These are phyloP conservation scores for Ceratobasidium sp. DNA, from an alignment of 1,284 basidiomycete genomes.

Conservation along the genomic window DNA sequence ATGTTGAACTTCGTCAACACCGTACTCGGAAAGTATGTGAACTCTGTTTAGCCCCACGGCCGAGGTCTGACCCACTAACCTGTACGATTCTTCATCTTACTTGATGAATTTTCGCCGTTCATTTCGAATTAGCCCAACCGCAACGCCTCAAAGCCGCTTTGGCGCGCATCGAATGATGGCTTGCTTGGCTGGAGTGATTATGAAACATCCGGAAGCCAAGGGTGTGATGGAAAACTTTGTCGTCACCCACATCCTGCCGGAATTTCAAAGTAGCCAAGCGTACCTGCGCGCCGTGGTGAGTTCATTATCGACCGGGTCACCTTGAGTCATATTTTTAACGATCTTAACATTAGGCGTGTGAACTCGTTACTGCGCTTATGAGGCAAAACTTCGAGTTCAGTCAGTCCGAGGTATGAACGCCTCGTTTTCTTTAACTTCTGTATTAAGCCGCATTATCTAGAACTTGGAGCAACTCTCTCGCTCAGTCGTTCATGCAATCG, in stretches of 20 bases:
- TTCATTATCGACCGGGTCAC: too few species aligned
- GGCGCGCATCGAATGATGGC: constrained; percentile 86
- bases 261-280: constrained; percentile 72
- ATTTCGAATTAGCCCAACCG: constrained; percentile 48
- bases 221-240: constrained; percentile 82
- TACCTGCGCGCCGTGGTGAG: constrained; percentile 82
- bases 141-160: constrained; percentile 75
- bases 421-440: not conserved
- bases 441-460: constrained; percentile 56
- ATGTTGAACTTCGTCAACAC: constrained; percentile 82
- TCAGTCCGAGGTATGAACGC: constrained; percentile 68
- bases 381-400: constrained; percentile 77
- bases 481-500: constrained; percentile 71
- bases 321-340: too few species aligned
- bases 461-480: constrained; percentile 73
- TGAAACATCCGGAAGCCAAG: constrained; percentile 83
- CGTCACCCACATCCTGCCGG: constrained; percentile 76
- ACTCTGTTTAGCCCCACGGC: not conserved
- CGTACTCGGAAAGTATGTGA: constrained; percentile 73
- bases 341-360: constrained; percentile 77
- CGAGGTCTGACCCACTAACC: too few species aligned
- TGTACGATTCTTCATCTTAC: too few species aligned
- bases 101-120: not conserved
- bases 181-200: constrained; percentile 79
- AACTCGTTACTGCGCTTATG: constrained; percentile 79